phyloP scores from a whole-genome alignment of 169 alveolate genomes.

The Pseudocohnilembus persalinus region DNA sequence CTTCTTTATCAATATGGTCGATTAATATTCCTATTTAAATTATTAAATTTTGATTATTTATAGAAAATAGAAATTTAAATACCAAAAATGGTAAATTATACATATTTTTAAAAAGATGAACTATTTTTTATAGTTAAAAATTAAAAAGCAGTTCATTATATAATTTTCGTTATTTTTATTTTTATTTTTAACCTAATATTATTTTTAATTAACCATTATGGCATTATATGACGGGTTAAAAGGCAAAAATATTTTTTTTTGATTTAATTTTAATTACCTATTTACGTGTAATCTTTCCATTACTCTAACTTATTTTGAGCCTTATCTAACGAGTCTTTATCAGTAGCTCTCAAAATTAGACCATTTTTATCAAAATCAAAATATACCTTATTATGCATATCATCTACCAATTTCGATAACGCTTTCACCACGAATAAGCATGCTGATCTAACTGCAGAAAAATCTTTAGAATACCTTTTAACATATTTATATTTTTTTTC shows the following conservation, averaged over 20 bases:
- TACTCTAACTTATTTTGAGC: slow-evolving; percentile 19
- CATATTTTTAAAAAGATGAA: too few species aligned
- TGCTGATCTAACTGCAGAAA: slow-evolving; percentile 26
- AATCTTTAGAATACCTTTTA: slow-evolving; percentile 5
- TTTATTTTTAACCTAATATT: too few species aligned
- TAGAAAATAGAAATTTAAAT: too few species aligned
- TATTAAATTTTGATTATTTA: background rate
- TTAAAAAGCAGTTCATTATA: too few species aligned
- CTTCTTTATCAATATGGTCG: slow-evolving; percentile 13
- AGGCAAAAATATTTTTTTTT: too few species aligned
- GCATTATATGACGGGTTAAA: too few species aligned
- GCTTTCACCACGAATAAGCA: slow-evolving; percentile 24
- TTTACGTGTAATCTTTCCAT: slow-evolving; percentile 16
- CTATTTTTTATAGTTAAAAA: too few species aligned
- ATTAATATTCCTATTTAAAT: slow-evolving; percentile 9
- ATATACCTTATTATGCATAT: slow-evolving; percentile 15
- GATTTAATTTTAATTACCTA: too few species aligned
- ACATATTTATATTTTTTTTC: slow-evolving; percentile 16
- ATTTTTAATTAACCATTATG: too few species aligned
- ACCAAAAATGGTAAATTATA: too few species aligned
- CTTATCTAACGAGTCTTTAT: slow-evolving; percentile 8
- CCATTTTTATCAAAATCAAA: slow-evolving; percentile 20
- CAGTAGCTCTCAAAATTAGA: slow-evolving; percentile 19
- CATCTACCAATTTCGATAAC: slow-evolving; percentile 11
- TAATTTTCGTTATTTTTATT: too few species aligned